Percentiles rank a stretch among this genome's conserved stretches.
Conservation (phyloP, 805 yeast species). For the Yarrowia phangngaensis region DNA sequence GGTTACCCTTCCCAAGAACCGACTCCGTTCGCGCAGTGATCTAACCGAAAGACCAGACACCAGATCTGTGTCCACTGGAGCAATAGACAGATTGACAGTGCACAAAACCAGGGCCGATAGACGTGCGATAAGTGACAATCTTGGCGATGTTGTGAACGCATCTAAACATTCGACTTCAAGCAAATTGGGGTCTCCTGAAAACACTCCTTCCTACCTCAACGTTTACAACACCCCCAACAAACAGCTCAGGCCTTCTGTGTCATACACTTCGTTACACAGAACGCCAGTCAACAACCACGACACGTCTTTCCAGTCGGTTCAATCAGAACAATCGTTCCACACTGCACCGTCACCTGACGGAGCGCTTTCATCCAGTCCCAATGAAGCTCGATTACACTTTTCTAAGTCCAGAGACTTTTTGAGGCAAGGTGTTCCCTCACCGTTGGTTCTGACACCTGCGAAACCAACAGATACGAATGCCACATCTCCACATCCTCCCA, state of each 20-base stretch:
- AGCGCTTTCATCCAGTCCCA: constrained; percentile 4
- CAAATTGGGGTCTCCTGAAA: background rate
- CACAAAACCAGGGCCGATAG: constrained; percentile 11
- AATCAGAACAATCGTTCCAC: constrained; percentile 19
- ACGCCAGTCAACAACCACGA: constrained; percentile 13
- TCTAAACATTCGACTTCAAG: background rate
- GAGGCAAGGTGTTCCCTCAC: constrained; percentile 7
- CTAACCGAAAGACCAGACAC: background rate
- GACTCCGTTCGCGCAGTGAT: constrained; percentile 4
- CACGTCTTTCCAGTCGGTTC: constrained; percentile 12
- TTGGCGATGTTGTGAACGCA: background rate
- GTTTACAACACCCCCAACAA: background rate
- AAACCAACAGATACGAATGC: background rate
- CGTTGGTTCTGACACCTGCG: constrained; percentile 4
- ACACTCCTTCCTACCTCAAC: background rate
- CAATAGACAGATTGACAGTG: constrained; percentile 2
- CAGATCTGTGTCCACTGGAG: constrained; percentile 12
- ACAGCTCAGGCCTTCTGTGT: constrained; percentile 2
- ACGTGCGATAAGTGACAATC: constrained; percentile 8
- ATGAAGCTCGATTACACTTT: background rate
- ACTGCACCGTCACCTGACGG: constrained; percentile 19
- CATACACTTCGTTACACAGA: constrained; percentile 6
- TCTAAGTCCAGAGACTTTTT: background rate
- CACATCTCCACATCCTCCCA: constrained; percentile 17
- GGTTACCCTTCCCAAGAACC: constrained; percentile 14